phyloP scores from a whole-genome alignment of 176 grass and related monocot genomes.

The Poa pratensis region DNA sequence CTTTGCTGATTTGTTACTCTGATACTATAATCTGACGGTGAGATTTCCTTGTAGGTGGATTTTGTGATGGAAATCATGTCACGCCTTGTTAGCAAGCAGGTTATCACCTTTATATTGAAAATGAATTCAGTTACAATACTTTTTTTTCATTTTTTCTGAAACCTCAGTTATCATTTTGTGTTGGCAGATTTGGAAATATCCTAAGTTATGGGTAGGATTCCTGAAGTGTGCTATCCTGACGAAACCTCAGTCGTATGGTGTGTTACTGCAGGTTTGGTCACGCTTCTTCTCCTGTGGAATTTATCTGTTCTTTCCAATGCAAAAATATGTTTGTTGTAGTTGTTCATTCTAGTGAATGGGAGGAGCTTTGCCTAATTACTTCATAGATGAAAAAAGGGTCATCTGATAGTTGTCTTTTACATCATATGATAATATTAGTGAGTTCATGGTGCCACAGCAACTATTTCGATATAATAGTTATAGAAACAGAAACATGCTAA shows the following conservation, averaged over 20 bases:
- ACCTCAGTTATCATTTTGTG: slow-evolving; percentile 26
- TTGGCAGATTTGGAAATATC: slow-evolving; percentile 97
- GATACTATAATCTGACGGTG: slow-evolving; percentile 25
- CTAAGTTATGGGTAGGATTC: slow-evolving; percentile 96
- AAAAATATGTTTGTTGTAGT: neutral
- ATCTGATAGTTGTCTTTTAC: neutral
- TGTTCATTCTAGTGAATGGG: neutral
- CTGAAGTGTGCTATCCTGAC: slow-evolving; percentile 87
- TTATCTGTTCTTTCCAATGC: slow-evolving; percentile 30
- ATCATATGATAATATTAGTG: neutral
- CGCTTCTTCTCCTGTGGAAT: slow-evolving; percentile 22
- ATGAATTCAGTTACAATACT: neutral
- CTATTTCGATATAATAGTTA: neutral
- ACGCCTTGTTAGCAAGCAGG: slow-evolving; percentile 91
- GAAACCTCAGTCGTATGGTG: slow-evolving; percentile 89
- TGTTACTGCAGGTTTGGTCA: slow-evolving; percentile 79
- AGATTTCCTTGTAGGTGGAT: slow-evolving; percentile 66
- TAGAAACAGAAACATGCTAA: neutral
- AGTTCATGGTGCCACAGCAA: neutral
- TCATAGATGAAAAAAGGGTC: neutral
- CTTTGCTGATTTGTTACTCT: slow-evolving; percentile 23
- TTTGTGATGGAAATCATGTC: slow-evolving; percentile 97
- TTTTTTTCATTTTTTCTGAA: slow-evolving; percentile 28
- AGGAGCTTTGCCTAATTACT: neutral
- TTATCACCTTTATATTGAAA: slow-evolving; percentile 30